phyloP scores from a whole-genome alignment of 768 basidiomycete genomes.

The Daedaleopsis sinensis region DNA sequence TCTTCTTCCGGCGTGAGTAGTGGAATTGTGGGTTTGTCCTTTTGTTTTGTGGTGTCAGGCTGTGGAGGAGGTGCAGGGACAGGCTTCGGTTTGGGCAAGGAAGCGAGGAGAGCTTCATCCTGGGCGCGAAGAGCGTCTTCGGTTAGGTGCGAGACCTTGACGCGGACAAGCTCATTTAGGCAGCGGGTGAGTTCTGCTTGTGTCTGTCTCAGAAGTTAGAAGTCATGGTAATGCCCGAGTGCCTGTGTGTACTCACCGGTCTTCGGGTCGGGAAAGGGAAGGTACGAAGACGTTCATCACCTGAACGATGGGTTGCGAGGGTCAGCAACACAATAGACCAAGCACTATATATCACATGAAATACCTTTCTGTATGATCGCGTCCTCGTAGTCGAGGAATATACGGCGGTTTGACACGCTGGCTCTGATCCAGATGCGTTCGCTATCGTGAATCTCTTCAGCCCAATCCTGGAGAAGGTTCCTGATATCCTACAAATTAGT shows the following conservation, averaged over 20 bases:
- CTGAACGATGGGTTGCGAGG: conserved; percentile 23
- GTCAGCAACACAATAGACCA: neutral
- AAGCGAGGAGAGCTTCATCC: conserved; percentile 89
- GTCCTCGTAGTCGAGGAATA: conserved; percentile 89
- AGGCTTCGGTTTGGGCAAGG: conserved; percentile 80
- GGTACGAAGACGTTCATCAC: conserved; percentile 79
- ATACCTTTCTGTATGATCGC: conserved; percentile 69
- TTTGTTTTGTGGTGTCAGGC: conserved; percentile 46
- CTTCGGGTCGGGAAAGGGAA: conserved; percentile 97
- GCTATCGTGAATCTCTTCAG: conserved; percentile 81
- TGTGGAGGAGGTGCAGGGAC: conserved; percentile 40
- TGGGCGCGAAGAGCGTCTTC: conserved; percentile 82
- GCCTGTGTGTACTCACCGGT: conserved; percentile 60
- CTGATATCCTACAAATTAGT: conserved; percentile 76
- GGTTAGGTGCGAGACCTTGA: conserved; percentile 85
- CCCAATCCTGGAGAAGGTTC: conserved; percentile 80
- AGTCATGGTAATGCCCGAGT: neutral
- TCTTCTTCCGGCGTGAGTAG: conserved; percentile 86
- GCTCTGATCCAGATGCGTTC: conserved; percentile 94
- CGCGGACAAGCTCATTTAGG: conserved; percentile 80
- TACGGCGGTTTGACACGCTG: conserved; percentile 82
- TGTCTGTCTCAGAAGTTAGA: conserved; percentile 53
- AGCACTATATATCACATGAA: neutral
- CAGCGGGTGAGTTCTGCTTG: conserved; percentile 89
- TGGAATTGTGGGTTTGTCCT: conserved; percentile 42